These are phyloP conservation scores for Globisporangium splendens DNA, from an alignment of 352 stramenopile species.

Conservation along the genomic window DNA sequence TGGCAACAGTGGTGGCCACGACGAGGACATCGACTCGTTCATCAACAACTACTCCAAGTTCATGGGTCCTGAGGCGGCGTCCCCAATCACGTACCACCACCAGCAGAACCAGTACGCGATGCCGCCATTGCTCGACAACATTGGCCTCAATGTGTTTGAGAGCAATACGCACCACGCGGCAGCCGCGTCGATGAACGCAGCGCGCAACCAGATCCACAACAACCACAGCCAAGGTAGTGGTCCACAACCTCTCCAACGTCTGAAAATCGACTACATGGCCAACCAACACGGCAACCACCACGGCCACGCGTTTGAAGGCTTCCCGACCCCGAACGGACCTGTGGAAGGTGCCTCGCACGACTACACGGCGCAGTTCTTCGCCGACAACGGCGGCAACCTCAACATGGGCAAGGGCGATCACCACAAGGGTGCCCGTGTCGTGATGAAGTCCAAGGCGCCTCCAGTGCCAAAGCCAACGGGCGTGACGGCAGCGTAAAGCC, in stretches of 20 bases:
- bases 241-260: constrained; percentile 31
- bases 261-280: constrained; percentile 42
- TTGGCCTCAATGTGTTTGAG: constrained; percentile 60
- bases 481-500: constrained; percentile 46
- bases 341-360: constrained; percentile 27
- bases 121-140: constrained; percentile 54
- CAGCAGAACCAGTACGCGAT: constrained; percentile 36
- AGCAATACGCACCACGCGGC: constrained; percentile 35
- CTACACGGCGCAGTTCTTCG: constrained; percentile 71
- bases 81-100: constrained; percentile 52
- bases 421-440: constrained; percentile 16
- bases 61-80: constrained; percentile 37
- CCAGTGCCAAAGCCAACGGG: constrained; percentile 36
- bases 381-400: constrained; percentile 25
- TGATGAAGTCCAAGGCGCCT: constrained; percentile 23
- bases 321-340: constrained; percentile 14
- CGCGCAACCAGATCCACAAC: constrained; percentile 15
- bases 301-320: constrained; percentile 18
- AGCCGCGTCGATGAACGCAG: constrained; percentile 16
- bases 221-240: constrained; percentile 7
- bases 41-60: constrained; percentile 78
- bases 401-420: constrained; percentile 38
- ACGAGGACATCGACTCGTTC: constrained; percentile 52
- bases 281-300: constrained; percentile 30
- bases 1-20: constrained; percentile 19